Evolutionary conservation across 2,329 filamentous ascomycete genomes (phyloP), one percentile per base, ranked within the genome.

Genomic region (Colletotrichum tamarilloi): DNA sequence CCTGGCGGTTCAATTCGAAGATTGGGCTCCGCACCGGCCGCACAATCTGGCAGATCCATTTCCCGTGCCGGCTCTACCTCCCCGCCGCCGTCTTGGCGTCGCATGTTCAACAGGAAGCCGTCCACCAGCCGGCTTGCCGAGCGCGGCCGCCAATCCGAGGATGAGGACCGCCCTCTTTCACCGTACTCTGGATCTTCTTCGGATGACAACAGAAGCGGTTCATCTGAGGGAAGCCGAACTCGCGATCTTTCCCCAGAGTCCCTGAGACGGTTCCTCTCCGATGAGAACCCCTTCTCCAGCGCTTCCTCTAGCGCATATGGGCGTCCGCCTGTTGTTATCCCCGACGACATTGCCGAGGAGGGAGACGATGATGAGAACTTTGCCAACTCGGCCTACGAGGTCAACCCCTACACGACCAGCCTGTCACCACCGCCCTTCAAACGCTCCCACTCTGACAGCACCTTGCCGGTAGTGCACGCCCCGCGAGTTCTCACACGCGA

Each of bases 301-400:
- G 30, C 64, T 4, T 57, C 74, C 0, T 19, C 76, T 38, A 74
- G 70, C 4, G 60, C 77, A 8, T 77, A 80, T 11, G 78, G 81
- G n/a, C 78, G 81, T 8, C 79, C 80, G 2, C 67, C 78, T 1
- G 56, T 84, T 9, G 62, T 78, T 24, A 84, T 84, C 8, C 80
- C 83, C 22, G 82, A 83, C 9, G 81, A 83, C 7, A 78, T 81
- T 49, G 76, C 77, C 35, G 81, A 79, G 53, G 83, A 86, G 68
- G 78, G 78, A 22, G 73, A 81, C 30, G 82, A 92, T 74, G 89
- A 92, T 76, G 88, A 91, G 75, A 91, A 91, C 80, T 92, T 92
- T 76, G 89, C 89, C n/a, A 86, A 84, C 4, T 87, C 87, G 1
- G 85, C 86, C 7, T 85, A 85, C 0, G 88, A 90, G 66, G 82